Evolutionary conservation across 2,329 filamentous ascomycete species (phyloP).

Genomic region (Pseudogymnoascus sp.): DNA sequence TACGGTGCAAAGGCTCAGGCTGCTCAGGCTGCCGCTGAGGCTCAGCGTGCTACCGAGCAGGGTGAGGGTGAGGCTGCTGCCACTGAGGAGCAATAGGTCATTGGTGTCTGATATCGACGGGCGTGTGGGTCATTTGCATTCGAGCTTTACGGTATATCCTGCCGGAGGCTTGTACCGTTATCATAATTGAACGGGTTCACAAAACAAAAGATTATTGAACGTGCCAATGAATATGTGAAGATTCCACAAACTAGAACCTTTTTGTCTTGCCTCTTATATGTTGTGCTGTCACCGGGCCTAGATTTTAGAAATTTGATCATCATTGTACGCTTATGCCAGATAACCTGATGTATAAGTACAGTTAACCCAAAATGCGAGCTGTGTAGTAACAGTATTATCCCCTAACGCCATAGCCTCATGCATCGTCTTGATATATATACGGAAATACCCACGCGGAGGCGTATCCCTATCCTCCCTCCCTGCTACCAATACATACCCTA

Average conservation of each 20-base stretch:
- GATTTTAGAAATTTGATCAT: constrained; percentile 7
- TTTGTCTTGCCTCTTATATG: not conserved
- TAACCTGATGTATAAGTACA: constrained; percentile 4
- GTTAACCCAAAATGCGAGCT: constrained; percentile 3
- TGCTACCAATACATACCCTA: constrained; percentile 5
- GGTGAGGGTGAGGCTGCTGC: constrained; percentile 41
- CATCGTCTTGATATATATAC: constrained; percentile 7
- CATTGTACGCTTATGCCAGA: constrained; percentile 3
- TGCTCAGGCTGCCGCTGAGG: constrained; percentile 61
- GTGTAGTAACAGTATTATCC: not conserved
- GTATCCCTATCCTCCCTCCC: not conserved
- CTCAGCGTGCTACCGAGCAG: constrained; percentile 47
- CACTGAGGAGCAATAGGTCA: constrained; percentile 31
- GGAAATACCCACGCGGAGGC: constrained; percentile 3
- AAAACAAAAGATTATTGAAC: constrained; percentile 12
- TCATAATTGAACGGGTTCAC: constrained; percentile 24
- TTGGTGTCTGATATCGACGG: constrained; percentile 21
- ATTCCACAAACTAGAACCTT: constrained; percentile 18
- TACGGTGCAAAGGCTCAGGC: constrained; percentile 87
- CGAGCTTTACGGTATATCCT: constrained; percentile 22
- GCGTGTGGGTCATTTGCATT: constrained; percentile 28
- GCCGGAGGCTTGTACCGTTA: constrained; percentile 26
- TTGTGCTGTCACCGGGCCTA: not conserved
- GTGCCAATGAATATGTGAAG: constrained; percentile 32
- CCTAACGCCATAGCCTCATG: constrained; percentile 8